phyloP scores from a whole-genome alignment of 2,329 filamentous ascomycete genomes.

The Kalmusia sp. region DNA sequence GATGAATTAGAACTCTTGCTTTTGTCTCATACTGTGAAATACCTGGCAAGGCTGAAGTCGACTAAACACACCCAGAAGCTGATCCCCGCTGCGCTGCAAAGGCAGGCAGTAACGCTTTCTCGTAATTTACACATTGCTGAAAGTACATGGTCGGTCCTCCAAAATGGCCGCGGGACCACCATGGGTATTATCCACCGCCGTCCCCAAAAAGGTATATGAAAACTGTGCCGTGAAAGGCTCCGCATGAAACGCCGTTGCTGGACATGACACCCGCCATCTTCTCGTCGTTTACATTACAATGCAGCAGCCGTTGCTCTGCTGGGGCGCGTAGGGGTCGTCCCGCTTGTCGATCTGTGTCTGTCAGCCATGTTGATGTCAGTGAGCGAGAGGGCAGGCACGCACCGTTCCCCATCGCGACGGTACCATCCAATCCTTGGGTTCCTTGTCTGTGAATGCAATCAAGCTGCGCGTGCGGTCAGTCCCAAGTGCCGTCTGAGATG shows the following conservation, averaged over 20 bases:
- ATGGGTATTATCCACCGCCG: conserved; percentile 48
- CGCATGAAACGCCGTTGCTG: conserved; percentile 48
- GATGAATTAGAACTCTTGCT: conserved; percentile 27
- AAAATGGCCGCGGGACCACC: conserved; percentile 40
- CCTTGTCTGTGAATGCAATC: conserved; percentile 95
- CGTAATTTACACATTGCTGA: conserved; percentile 51
- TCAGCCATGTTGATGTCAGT: conserved; percentile 23
- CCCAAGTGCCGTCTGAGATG: not conserved
- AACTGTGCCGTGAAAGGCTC: conserved; percentile 45
- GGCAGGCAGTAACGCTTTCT: conserved; percentile 38
- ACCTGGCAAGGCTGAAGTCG: conserved; percentile 34
- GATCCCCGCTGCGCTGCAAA: conserved; percentile 37
- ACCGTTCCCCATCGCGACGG: conserved; percentile 92
- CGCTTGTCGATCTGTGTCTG: conserved; percentile 78
- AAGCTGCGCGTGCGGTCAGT: conserved; percentile 66
- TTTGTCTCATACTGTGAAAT: conserved; percentile 35
- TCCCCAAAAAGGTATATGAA: conserved; percentile 40
- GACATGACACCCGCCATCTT: conserved; percentile 42
- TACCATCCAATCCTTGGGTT: conserved; percentile 98
- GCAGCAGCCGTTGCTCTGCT: conserved; percentile 92
- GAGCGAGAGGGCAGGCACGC: conserved; percentile 34
- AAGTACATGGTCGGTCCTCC: conserved; percentile 44
- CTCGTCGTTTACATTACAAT: conserved; percentile 77
- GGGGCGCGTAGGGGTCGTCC: conserved; percentile 97
- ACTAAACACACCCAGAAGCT: conserved; percentile 29